These are phyloP conservation scores for Aquilaria yunnanensis DNA, from an alignment of 345 rosid species.

Conservation along the genomic window DNA sequence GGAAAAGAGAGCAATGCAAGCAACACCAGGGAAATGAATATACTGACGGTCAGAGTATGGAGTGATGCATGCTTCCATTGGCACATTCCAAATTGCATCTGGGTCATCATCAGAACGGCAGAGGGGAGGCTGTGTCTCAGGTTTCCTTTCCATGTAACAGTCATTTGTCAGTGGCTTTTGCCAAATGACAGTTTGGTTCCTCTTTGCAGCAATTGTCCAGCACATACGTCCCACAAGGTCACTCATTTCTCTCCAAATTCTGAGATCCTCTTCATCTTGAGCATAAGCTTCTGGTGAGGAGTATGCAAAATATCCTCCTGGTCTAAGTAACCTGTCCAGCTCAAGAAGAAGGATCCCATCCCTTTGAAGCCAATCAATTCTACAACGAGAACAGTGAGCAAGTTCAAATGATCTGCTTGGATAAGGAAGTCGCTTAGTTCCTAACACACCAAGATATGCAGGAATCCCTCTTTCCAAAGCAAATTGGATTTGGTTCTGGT, in stretches of 20 bases:
- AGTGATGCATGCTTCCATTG: conserved; percentile 90
- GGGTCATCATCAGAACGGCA: conserved; percentile 89
- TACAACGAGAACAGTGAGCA: conserved; percentile 96
- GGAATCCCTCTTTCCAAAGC: conserved; percentile 99
- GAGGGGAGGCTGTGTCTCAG: conserved; percentile 86
- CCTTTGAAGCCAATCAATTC: conserved; percentile 99
- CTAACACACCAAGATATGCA: conserved; percentile 95
- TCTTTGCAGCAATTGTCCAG: conserved; percentile 88
- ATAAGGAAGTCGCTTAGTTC: conserved; percentile 94
- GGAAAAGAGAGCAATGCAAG: neutral
- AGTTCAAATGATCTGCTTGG: conserved; percentile 99
- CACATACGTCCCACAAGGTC: conserved; percentile 90
- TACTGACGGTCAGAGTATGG: conserved; percentile 87
- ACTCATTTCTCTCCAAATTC: conserved; percentile 95
- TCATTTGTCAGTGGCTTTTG: conserved; percentile 89
- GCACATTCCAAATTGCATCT: conserved; percentile 79
- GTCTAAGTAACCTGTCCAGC: conserved; percentile 90
- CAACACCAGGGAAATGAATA: conserved; percentile 2
- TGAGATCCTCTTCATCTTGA: conserved; percentile 89
- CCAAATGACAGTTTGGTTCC: conserved; percentile 97
- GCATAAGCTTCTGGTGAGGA: conserved; percentile 99
- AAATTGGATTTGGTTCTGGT: conserved; percentile 99
- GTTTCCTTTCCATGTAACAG: conserved; percentile 73
- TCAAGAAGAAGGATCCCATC: conserved; percentile 98
- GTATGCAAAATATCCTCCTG: conserved; percentile 97